Percentiles rank a stretch among this genome's conserved stretches.
Conservation (phyloP, 805 yeast genomes). For the Wickerhamomyces queroliae region DNA sequence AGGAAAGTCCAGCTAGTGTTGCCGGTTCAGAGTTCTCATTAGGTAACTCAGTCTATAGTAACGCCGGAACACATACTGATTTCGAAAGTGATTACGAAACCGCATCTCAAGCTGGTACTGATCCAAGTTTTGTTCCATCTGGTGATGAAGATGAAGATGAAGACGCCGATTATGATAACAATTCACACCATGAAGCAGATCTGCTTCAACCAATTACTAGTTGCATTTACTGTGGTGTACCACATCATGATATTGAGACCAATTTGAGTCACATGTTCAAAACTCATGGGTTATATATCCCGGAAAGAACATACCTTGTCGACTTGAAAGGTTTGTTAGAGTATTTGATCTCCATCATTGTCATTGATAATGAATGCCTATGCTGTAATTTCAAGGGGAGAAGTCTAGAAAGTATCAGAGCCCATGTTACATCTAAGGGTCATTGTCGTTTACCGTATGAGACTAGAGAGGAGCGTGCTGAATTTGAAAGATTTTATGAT, state of each 20-base stretch:
- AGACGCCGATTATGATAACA: conserved; percentile 22
- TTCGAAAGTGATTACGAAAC: conserved; percentile 34
- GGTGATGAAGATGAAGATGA: conserved; percentile 27
- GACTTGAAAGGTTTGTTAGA: conserved; percentile 69
- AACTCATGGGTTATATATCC: conserved; percentile 80
- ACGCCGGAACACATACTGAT: conserved; percentile 28
- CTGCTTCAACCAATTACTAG: conserved; percentile 36
- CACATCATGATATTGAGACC: conserved; percentile 46
- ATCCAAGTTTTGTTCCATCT: conserved; percentile 26
- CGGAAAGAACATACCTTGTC: conserved; percentile 66
- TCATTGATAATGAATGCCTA: conserved; percentile 78
- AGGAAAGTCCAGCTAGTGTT: conserved; percentile 47
- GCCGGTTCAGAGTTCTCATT: conserved; percentile 52
- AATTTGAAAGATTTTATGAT: conserved; percentile 79
- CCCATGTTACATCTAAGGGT: conserved; percentile 79
- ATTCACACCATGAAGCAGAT: conserved; percentile 12
- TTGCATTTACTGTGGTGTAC: conserved; percentile 54
- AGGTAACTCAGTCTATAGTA: conserved; percentile 36
- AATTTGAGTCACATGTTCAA: conserved; percentile 74
- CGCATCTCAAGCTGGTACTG: conserved; percentile 45
- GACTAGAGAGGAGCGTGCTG: conserved; percentile 65
- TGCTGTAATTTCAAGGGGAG: conserved; percentile 83
- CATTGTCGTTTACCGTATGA: conserved; percentile 92
- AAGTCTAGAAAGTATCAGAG: conserved; percentile 78
- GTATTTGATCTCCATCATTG: conserved; percentile 74